phyloP scores from a whole-genome alignment of 306 rosid species.

The Corylus avellana region DNA sequence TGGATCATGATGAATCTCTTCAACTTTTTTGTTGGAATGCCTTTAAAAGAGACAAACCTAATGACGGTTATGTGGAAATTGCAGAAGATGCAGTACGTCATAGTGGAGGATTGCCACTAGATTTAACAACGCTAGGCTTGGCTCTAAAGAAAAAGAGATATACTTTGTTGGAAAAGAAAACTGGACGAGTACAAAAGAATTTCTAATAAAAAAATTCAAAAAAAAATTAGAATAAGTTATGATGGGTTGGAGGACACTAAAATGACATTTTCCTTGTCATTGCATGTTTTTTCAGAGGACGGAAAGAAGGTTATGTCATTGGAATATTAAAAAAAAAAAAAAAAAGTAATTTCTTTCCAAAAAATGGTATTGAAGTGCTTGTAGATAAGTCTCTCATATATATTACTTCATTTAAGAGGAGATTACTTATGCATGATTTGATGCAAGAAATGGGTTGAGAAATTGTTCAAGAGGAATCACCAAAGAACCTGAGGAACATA shows the following conservation, averaged over 20 bases:
- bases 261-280: constrained; percentile 30
- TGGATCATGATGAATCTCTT: not conserved
- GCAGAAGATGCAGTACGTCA: not conserved
- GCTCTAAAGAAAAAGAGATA: not conserved
- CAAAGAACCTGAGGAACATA: constrained; percentile 17
- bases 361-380: constrained; percentile 17
- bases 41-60: not conserved
- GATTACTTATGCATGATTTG: constrained; percentile 38
- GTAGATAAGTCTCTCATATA: too few relatives aligned
- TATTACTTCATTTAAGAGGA: too few relatives aligned
- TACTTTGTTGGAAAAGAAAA: constrained; percentile 10
- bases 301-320: not conserved
- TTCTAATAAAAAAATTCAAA: constrained; percentile 10
- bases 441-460: constrained; percentile 40
- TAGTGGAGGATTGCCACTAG: not conserved
- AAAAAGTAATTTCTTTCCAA: too few relatives aligned
- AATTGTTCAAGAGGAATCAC: constrained; percentile 28
- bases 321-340: too few relatives aligned
- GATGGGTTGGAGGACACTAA: constrained; percentile 20
- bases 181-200: not conserved
- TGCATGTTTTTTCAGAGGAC: constrained; percentile 31
- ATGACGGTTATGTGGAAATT: not conserved
- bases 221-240: constrained; percentile 21
- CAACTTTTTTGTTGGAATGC: not conserved
- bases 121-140: not conserved